Evolutionary conservation across 768 basidiomycete genomes (phyloP), one percentile per base, ranked within the genome.

Genomic region (Tremella mesenterica): DNA sequence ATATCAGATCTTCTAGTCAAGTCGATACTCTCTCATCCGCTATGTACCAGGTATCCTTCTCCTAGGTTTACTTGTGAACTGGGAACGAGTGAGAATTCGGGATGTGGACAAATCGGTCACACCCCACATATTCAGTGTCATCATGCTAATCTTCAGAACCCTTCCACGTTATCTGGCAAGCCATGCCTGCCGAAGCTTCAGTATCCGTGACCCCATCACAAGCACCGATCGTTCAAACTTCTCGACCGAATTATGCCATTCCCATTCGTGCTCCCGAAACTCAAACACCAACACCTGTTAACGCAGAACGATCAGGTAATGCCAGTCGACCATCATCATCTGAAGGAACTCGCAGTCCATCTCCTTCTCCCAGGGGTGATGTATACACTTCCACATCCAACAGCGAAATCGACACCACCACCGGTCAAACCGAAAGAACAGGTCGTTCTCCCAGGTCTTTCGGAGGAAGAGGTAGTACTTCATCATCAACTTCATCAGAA

Each of bases 141-240:
- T 41, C 4, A 14, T 27, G 26, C 38, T 44, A n/a, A 52, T 48
- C 29, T 1, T 47, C 47, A 73, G 71, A 71, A 65, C 59, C 65
- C 0, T 50, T 66, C 46, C 59, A 61, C 16, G 67, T 63, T 50
- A 59, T 73, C 44, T 73, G 71, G 71, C 64, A 71, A 58, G 64
- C 71, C 54, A 60, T 16, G 23, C 58, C 56, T 50, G 34, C 34
- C 26, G 20, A 52, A 34, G 4, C 57, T 55, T 21, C 48, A 44
- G n/a, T n/a, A n/a, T 41, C 38, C 16, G 49, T 44, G 25, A 54
- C 56, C 10, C 33, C 65, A 25, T 31, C 29, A 12, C 27, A 36
- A 16, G 20, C 59, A 27, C 44, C 52, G 26, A 28, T 29, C 44
- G 29, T 50, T 34, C 50, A 63, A 14, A 66, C 63, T 14, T 52